Base-by-base conservation (phyloP, 352 stramenopile species). In the Globisporangium sylvaticum region DNA sequence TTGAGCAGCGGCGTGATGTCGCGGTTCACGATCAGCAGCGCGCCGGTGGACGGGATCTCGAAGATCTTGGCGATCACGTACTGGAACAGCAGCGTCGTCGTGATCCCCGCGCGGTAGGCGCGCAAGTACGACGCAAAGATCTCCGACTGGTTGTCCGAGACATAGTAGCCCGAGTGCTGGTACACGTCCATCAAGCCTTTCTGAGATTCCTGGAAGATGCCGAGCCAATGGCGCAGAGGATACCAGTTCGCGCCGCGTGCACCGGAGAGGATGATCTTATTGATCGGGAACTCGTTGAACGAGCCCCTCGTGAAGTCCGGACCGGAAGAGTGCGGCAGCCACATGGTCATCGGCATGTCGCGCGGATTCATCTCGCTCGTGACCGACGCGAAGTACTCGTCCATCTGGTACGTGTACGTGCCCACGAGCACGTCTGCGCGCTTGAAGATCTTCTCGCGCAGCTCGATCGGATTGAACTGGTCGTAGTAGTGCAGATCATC, bases 401-500 rank as follows among this genome's bases (percentile, higher is more conserved):
- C 81, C 70, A 90, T 85, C 29, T 89, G 67, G 76, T 92, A 94
- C 67, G 82, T 73, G 73, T 94, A 94, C 15, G 86, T 88, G 22
- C 86, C 75, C 24, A 91, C 56, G 22, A 94, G 69, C 61, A 92
- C 81, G 32, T 94, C 85, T 29, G 78, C 73, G 20, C 78, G 76
- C 54, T 79, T 89, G 32, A 93, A 65, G 66, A 93, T 84, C 58
- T 83, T 71, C 34, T 93, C 77, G 9, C 80, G 83, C 52, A 93
- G 58, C 22, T 73, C 50, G 34, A 80, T 71, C 14, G 83, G 79
- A 64, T 90, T 73, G 58, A 91, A 89, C 74, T 91, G 85, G 72
- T 93, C 84, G 62, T 87, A 92, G 64, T 92, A 89, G 60, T 89
- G 83, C 64, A 92, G 65, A 55, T 93, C 85, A 63, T 92, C 85